These are phyloP conservation scores for Geotrichum fermentans DNA, from an alignment of 1,139 yeast species.

Conservation along the genomic window DNA sequence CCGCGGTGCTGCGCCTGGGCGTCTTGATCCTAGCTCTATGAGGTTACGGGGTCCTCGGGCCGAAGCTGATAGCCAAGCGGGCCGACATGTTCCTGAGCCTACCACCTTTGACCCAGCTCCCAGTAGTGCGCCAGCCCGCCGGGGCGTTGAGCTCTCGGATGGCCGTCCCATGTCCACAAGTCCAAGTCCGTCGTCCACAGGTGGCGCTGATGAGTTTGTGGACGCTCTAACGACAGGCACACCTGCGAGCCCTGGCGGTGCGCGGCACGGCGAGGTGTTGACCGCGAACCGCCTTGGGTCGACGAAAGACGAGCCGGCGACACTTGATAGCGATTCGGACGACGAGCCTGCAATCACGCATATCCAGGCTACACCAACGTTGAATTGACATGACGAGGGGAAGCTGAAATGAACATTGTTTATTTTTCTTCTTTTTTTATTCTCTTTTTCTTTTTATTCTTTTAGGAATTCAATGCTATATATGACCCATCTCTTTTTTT, in stretches of 20 bases:
- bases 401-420: not conserved
- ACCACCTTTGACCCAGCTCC: not conserved
- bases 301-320: not conserved
- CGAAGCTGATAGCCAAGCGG: not conserved
- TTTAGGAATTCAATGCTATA: not conserved
- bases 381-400: too few relatives aligned
- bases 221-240: not conserved
- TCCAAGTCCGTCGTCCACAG: not conserved
- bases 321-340: constrained; percentile 14
- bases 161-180: constrained; percentile 1
- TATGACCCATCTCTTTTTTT: not conserved
- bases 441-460: not conserved
- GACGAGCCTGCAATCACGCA: constrained; percentile 18
- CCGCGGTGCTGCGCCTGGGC: not conserved
- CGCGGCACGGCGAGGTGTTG: constrained; percentile 12
- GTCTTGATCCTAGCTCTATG: constrained; percentile 7
- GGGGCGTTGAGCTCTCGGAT: constrained; percentile 1
- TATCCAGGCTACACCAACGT: constrained; percentile 14
- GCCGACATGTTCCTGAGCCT: not conserved
- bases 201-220: not conserved
- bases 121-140: not conserved
- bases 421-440: not conserved
- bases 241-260: constrained; percentile 5
- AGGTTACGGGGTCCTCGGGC: constrained; percentile 6
- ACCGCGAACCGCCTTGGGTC: not conserved